Evolutionary conservation across 352 stramenopile genomes (phyloP), one percentile per base, ranked within the genome.

Genomic region (Pythium periplocum): DNA sequence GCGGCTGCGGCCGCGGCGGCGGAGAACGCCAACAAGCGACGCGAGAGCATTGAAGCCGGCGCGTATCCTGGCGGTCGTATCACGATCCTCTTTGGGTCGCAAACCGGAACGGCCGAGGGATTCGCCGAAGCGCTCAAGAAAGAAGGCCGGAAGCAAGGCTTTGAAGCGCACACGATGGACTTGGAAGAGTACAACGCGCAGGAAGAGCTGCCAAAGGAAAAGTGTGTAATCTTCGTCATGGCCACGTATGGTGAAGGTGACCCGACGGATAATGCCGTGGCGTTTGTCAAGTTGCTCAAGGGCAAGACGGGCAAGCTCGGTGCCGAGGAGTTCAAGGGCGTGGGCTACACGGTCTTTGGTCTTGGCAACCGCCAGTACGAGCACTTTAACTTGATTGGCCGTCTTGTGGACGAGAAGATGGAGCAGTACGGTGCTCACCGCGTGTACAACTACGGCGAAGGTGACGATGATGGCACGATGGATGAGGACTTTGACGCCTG

Each of bases 361-460:
- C 78, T 99, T 0, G 97, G 97, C 31, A 99, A 99, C 72, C 91
- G 71, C 33, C 90, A 99, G 72, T 99, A 99, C 67, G 96, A 99
- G 62, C 90, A 99, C 68, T 99, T 95, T 77, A 99, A 99, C 66
- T 80, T 86, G 45, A 97, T 98, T 66, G 95, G 93, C 4, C 95
- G 96, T n/a, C 73, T 90, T 30, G 83, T 97, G 34, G 81, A 99
- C 71, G 61, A 75, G 32, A 65, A 87, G 9, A 83, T 99, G 59
- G 87, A 80, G 32, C 62, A 74, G 37, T 71, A 95, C 41, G 96
- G 95, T 9, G 96, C 68, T 0, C 66, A 82, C 32, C 74, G 91
- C 37, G 75, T 98, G 45, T 88, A 86, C 47, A 60, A 86, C 30
- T 87, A 98, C 50, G 96, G 96, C 41, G 77, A 98, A 57, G 97